Base-by-base conservation (phyloP, 129 eudicot genomes). In the Mikania micrantha region DNA sequence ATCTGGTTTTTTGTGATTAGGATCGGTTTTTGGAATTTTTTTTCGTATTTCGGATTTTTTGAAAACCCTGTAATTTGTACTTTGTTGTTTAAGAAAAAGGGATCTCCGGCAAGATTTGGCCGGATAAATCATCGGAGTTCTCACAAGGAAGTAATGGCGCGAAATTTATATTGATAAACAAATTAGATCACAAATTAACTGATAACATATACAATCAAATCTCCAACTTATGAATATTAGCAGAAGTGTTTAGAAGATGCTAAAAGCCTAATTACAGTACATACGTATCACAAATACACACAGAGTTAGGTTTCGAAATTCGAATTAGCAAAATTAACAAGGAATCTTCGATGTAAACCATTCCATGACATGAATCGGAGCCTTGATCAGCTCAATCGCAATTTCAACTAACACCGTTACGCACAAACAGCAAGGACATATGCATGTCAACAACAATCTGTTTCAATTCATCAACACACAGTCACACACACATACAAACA, bases 361-460 rank as follows among this genome's bases (percentile, higher is more conserved):
- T 75, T 87, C 81, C 83, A 90, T 84, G 42, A 90, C 87, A 45
- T 82, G 86, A 78, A 90, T 58, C 1, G 97, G 97, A 62, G 97
- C 92, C 67, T 87, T 90, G 68, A 90, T 83, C 41, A 90, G 65
- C 79, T 65, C 81, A 34, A 87, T 59, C n/a, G 92, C 92, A 35
- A 90, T 13, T 62, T 90, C 97, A 64, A 90, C 90, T 7, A 90
- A 3, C 60, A 85, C 81, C 77, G 97, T 90, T 67, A 90, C 84
- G 78, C 97, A 90, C 66, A 90, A 71, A 64, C 95, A 90, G 66
- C 97, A 90, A 7, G 97, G 97, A 42, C 95, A 90, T 69, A 90
- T 65, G 74, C 89, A 80, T 12, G 90, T 82, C 80, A 91, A 53
- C 77, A 48, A 5, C 79, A 90, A 72, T 52, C 97, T 90, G 87